phyloP scores from a whole-genome alignment of 192 early-diverging fungal genomes.

The Backusella tuberculispora region DNA sequence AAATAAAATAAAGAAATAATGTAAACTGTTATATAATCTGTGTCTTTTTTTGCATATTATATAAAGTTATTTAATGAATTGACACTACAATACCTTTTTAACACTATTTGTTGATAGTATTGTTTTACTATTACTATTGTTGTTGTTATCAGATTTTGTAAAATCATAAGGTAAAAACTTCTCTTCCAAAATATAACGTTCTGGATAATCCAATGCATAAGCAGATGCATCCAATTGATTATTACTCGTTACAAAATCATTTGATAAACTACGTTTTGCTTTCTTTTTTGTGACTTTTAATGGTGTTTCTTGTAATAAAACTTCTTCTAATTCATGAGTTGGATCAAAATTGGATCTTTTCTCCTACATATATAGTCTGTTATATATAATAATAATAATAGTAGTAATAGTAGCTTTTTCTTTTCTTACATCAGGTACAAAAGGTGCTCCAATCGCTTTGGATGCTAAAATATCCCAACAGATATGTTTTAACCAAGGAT shows the following conservation, averaged over 20 bases:
- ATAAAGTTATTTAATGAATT: background rate
- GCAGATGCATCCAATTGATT: background rate
- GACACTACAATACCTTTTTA: background rate
- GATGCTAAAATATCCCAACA: constrained; percentile 78
- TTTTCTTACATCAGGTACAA: constrained; percentile 79
- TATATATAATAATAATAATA: background rate
- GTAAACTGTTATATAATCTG: too few species aligned
- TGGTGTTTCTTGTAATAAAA: constrained; percentile 91
- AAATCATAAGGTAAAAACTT: constrained; percentile 80
- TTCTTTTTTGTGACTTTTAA: constrained; percentile 75
- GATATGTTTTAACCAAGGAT: constrained; percentile 80
- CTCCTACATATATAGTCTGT: constrained; percentile 48
- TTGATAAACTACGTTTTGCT: constrained; percentile 32
- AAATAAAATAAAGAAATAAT: too few species aligned
- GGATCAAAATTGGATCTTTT: constrained; percentile 95
- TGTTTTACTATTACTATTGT: constrained; percentile 18
- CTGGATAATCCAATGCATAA: constrained; percentile 41
- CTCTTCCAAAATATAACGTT: constrained; percentile 78
- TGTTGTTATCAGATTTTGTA: constrained; percentile 50
- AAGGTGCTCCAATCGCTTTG: constrained; percentile 75
- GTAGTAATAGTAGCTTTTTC: background rate
- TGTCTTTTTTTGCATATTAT: background rate
- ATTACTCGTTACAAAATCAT: constrained; percentile 39
- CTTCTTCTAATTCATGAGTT: constrained; percentile 94
- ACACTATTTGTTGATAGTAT: too few species aligned